Conservation (phyloP, 345 rosid species). For the Salix suchowensis region DNA sequence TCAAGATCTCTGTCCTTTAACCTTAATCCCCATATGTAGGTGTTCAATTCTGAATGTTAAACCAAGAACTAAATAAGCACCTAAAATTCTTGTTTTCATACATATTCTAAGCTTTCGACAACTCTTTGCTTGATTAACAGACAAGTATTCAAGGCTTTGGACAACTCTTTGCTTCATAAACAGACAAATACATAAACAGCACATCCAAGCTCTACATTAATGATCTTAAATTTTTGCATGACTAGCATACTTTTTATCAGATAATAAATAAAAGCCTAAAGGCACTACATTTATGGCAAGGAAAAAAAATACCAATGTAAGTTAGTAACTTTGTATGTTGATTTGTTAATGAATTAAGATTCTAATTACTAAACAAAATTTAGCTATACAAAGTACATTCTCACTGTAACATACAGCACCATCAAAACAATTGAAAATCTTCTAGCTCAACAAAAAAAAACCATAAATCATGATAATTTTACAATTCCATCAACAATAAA, state of each 20-base stretch:
- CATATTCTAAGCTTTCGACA: too few species aligned
- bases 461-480: too few species aligned
- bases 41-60: not conserved
- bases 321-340: too few species aligned
- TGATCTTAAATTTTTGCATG: not conserved
- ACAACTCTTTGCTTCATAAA: too few species aligned
- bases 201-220: not conserved
- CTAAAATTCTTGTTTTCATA: too few species aligned
- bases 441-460: too few species aligned
- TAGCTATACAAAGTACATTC: not conserved
- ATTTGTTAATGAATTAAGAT: not conserved
- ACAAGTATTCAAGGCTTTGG: too few species aligned
- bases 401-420: too few species aligned
- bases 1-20: not conserved
- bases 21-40: not conserved
- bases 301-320: not conserved
- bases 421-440: too few species aligned
- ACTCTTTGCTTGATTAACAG: too few species aligned
- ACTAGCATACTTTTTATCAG: too few species aligned
- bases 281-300: not conserved
- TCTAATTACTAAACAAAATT: not conserved
- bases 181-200: too few species aligned
- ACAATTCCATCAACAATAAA: slow-evolving; percentile 47
- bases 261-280: not conserved
- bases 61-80: not conserved